Evolutionary conservation across 1,284 basidiomycete species (phyloP), one percentile per base, ranked within the genome.

Genomic region (Grifola frondosa): DNA sequence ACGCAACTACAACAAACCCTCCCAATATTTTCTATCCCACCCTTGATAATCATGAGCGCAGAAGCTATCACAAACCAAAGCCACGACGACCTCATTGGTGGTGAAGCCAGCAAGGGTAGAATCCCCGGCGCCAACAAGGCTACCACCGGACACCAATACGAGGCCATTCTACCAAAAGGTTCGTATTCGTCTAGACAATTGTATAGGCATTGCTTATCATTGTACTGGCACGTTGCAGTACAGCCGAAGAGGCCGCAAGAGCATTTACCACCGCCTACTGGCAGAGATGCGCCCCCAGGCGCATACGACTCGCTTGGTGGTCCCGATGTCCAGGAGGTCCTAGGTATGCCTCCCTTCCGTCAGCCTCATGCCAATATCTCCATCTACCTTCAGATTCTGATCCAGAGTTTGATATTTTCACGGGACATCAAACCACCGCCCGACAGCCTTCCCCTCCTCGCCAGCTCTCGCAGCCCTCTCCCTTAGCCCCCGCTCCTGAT

Each of bases 61-160:
- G 37, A 49, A 22, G 28, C 39, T 16, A 48, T 52, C 21, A 59
- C 56, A 41, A 42, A 44, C 29, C 37, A 36, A 22, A 47, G 52
- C 33, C 62, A 62, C 54, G 59, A 64, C 49, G 62, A 64, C 51
- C 60, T 58, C 38, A 59, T 63, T 19, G 62, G 60, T 43, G 46
- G 30, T 35, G 59, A 60, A 29, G 58, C 56, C 29, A 62, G 53
- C 48, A 35, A 30, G 11, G 46, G 47, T 10, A 46, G 58, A 13
- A 60, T 62, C 41, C 52, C 60, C 23, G 62, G 61, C 24, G 57
- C 61, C 6, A 56, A 60, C 19, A 49, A 61, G 42, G 61, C 60
- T 3, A 56, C 56, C 37, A 49, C 56, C 2, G 61, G 62, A 3
- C 59, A 62, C 51, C 44, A 53, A 36, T 62, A 53, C 34, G 44